Evolutionary conservation across 176 grass and related monocot species (phyloP).

Genomic region (Rhipidocladum racemiflorum): DNA sequence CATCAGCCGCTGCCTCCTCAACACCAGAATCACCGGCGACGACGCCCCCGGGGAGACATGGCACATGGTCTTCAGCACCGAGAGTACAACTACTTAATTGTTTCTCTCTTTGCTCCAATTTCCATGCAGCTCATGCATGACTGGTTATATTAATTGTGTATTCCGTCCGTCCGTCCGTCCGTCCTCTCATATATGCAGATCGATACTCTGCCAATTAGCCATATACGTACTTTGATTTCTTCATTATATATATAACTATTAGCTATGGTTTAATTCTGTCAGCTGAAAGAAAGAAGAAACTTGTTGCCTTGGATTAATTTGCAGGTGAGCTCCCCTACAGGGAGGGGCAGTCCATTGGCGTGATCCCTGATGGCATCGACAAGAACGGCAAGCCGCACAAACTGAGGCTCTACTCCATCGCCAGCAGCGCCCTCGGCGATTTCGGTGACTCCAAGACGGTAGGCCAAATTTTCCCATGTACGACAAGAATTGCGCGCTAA

Average conservation of each 20-base stretch:
- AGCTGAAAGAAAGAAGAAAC: background rate
- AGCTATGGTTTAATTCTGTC: background rate
- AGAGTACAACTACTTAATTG: conserved; percentile 32
- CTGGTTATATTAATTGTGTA: no score
- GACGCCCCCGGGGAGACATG: conserved; percentile 85
- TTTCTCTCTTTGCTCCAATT: background rate
- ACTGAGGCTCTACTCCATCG: conserved; percentile 85
- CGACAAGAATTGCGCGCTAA: background rate
- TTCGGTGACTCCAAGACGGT: conserved; percentile 88
- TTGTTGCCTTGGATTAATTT: background rate
- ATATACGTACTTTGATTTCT: background rate
- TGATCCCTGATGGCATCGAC: conserved; percentile 78
- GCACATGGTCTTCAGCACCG: conserved; percentile 98
- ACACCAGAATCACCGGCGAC: conserved; percentile 90
- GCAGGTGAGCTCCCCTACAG: conserved; percentile 73
- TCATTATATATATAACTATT: background rate
- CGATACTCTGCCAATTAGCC: no score
- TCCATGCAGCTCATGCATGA: background rate
- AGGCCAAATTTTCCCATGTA: background rate
- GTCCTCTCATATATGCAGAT: background rate
- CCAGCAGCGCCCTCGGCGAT: conserved; percentile 87
- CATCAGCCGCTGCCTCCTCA: conserved; percentile 66
- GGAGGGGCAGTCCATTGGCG: conserved; percentile 87
- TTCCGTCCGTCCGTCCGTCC: background rate
- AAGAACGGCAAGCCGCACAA: conserved; percentile 98